Conservation (phyloP, 768 basidiomycete genomes). For the Suillus tomentosus region DNA sequence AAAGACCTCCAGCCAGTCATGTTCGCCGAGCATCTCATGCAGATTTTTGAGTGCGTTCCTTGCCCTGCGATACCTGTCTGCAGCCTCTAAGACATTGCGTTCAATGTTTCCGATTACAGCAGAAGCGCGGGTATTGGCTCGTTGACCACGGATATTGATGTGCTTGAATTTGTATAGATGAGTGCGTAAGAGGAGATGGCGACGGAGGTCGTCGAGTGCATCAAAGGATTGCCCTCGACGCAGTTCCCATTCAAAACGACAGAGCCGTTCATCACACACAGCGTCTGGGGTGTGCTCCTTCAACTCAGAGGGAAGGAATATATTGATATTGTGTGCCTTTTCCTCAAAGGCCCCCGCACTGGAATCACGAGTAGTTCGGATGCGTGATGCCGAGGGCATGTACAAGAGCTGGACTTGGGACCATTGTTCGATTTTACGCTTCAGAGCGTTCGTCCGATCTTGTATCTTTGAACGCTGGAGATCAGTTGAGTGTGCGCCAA, state of each 20-base stretch:
- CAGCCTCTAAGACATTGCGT: no score
- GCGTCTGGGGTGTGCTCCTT: background rate
- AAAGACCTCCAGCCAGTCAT: background rate
- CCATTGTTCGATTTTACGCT: constrained; percentile 32
- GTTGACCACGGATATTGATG: constrained; percentile 12
- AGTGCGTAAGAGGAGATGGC: constrained; percentile 19
- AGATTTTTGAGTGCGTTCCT: no score
- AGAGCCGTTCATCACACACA: background rate
- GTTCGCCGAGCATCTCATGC: no score
- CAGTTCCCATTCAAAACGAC: constrained; percentile 17
- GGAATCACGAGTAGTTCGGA: background rate
- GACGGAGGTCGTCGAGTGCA: constrained; percentile 19
- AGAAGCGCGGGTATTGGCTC: constrained; percentile 26
- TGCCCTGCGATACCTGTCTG: background rate
- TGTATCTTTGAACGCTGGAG: constrained; percentile 32
- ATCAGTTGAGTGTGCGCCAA: constrained; percentile 24
- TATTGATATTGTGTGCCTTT: background rate
- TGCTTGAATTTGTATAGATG: constrained; percentile 23
- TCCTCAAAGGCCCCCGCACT: background rate
- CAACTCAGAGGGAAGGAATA: background rate
- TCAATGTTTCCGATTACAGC: constrained; percentile 15
- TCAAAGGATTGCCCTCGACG: constrained; percentile 20
- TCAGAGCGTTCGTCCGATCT: constrained; percentile 24
- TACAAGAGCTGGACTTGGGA: constrained; percentile 29
- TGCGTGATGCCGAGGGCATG: constrained; percentile 20